Conservation (phyloP, 768 basidiomycete genomes). For the Agrocybe pediades region DNA sequence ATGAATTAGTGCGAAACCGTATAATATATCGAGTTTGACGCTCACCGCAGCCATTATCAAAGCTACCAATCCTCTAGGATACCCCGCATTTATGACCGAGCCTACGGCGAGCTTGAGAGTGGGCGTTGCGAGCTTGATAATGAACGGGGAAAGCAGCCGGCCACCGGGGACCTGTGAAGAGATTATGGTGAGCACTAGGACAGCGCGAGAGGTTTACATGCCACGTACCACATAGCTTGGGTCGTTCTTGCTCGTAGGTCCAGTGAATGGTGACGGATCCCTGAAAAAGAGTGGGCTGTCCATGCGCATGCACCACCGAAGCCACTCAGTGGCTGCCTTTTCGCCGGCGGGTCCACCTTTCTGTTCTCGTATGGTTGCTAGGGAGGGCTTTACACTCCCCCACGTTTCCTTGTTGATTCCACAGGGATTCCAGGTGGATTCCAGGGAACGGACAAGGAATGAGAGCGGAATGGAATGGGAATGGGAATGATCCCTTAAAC, state of each 20-base stretch:
- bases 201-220: not conserved
- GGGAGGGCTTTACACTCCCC: too few species aligned
- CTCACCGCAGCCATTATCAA: slow-evolving; percentile 19
- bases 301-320: slow-evolving; percentile 10
- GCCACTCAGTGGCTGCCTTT: slow-evolving; percentile 7
- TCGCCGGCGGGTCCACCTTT: too few species aligned
- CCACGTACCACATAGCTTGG: slow-evolving; percentile 14
- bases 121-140: slow-evolving; percentile 13
- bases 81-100: slow-evolving; percentile 10
- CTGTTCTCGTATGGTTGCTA: slow-evolving; percentile 1
- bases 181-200: not conserved
- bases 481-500: too few species aligned
- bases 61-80: slow-evolving; percentile 15
- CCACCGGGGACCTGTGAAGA: slow-evolving; percentile 7
- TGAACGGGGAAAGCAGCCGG: slow-evolving; percentile 13
- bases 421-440: too few species aligned
- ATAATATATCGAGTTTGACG: not conserved
- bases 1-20: not conserved
- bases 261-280: not conserved
- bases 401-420: too few species aligned
- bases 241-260: slow-evolving; percentile 6
- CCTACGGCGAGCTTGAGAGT: slow-evolving; percentile 5
- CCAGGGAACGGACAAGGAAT: too few species aligned
- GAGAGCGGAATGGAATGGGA: too few species aligned
- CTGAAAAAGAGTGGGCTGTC: slow-evolving; percentile 21